Evolutionary conservation across 805 yeast species (phyloP).

Genomic region (Candida oleophila): DNA sequence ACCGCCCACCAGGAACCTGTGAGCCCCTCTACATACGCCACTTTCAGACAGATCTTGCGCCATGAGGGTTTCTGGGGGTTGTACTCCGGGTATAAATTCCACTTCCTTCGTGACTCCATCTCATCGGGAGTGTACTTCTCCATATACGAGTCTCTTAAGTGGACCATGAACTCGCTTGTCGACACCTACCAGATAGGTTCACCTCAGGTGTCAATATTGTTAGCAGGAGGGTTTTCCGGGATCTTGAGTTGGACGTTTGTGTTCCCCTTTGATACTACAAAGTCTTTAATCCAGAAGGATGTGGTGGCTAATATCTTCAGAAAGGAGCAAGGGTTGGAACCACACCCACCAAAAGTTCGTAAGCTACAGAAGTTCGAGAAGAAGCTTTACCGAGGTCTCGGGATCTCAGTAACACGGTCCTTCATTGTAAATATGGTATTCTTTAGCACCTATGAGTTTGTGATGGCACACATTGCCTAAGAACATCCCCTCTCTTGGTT

Average conservation of each 20-base stretch:
- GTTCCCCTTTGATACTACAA: slow-evolving; percentile 80
- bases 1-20: slow-evolving; percentile 9
- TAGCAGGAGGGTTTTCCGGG: slow-evolving; percentile 83
- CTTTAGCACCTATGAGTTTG: slow-evolving; percentile 67
- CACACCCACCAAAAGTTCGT: slow-evolving; percentile 30
- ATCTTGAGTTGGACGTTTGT: slow-evolving; percentile 70
- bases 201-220: slow-evolving; percentile 28
- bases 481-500: slow-evolving; percentile 1
- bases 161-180: slow-evolving; percentile 34
- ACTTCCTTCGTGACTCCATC: slow-evolving; percentile 63
- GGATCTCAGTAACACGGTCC: slow-evolving; percentile 71
- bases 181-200: slow-evolving; percentile 25
- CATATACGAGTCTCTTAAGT: slow-evolving; percentile 71
- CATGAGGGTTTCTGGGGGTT: slow-evolving; percentile 63
- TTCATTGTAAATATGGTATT: slow-evolving; percentile 73
- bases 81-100: slow-evolving; percentile 72
- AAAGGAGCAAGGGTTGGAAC: slow-evolving; percentile 44
- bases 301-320: slow-evolving; percentile 66
- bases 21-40: slow-evolving; percentile 41
- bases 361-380: slow-evolving; percentile 35
- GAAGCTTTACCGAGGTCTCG: slow-evolving; percentile 72
- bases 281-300: slow-evolving; percentile 73
- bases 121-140: slow-evolving; percentile 75
- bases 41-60: slow-evolving; percentile 46
- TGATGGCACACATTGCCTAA: slow-evolving; percentile 47